Base-by-base conservation (phyloP, 148 eudicot genomes). In the Diospyros lotus region DNA sequence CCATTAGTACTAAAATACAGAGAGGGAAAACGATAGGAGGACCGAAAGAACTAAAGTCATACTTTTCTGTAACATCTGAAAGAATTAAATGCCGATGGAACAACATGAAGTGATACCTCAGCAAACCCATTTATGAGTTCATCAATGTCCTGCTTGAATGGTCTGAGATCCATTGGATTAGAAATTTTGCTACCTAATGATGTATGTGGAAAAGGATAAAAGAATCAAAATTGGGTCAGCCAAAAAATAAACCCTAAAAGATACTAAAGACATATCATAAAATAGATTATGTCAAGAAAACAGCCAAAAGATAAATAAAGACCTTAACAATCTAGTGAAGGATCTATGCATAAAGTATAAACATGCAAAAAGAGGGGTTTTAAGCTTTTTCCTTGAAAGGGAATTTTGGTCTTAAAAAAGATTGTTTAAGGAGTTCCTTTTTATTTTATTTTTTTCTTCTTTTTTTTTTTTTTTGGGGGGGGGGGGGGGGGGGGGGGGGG, bases 71-170 rank as follows among this genome's bases (percentile, higher is more conserved):
- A 38, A 4, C 9, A 0, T 8, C 5, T 45, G 17, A 66, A 38
- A 17, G 2, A 52, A 42, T 17, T 28, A 28, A 42, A 70, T 56
- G 5, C 46, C 53, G 11, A 54, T 56, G 55, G 39, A 64, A 55
- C 53, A 62, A 51, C 55, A 54, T 10, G 4, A 61, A 75, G 7
- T 58, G 9, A 44, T 86, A 89, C 97, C 90, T 85, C 76, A 1
- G 80, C 81, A 60, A 91, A 93, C 38, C 87, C 94, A 53, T 67
- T 75, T 73, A 93, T 84, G 68, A 93, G 94, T 68, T 93, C 94
- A 72, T 93, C 92, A 72, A 93, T 85, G 83, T 93, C 98, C 17
- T 81, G 83, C 73, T 83, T 89, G 83, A 89, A 91, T 9, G 80
- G 82, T 43, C 80, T 81, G 67, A 86, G 85, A 66, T 86, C 91